These are phyloP conservation scores for Fusarium irregulare DNA, from an alignment of 2,329 filamentous ascomycete genomes.

Conservation along the genomic window DNA sequence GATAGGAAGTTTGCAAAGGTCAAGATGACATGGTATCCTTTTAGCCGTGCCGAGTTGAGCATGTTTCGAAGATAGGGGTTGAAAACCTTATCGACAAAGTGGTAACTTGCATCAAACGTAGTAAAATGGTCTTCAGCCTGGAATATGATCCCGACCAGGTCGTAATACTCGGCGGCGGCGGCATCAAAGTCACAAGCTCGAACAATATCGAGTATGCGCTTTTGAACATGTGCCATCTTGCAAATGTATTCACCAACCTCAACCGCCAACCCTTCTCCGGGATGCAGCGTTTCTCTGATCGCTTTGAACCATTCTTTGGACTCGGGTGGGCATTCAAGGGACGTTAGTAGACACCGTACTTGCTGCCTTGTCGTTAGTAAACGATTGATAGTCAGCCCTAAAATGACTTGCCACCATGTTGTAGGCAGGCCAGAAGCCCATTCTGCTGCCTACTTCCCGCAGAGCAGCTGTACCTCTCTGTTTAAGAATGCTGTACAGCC, in stretches of 20 bases:
- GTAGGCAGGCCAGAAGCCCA: constrained; percentile 54
- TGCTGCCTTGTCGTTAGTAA: constrained; percentile 47
- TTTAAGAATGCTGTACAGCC: constrained; percentile 53
- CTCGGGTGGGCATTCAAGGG: constrained; percentile 51
- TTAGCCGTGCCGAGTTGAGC: constrained; percentile 50
- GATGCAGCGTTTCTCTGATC: constrained; percentile 43
- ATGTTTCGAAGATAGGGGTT: constrained; percentile 51
- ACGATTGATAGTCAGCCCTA: not conserved
- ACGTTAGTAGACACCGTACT: constrained; percentile 51
- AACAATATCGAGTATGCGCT: constrained; percentile 46
- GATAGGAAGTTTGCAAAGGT: constrained; percentile 52
- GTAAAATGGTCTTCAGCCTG: constrained; percentile 43
- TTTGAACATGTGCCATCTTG: constrained; percentile 46
- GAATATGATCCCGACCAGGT: constrained; percentile 43
- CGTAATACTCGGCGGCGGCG: constrained; percentile 46
- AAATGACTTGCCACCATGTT: constrained; percentile 52
- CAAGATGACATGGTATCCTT: constrained; percentile 50
- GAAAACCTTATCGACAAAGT: constrained; percentile 16
- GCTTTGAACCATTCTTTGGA: constrained; percentile 51
- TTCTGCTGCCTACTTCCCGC: constrained; percentile 41
- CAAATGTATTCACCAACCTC: constrained; percentile 46
- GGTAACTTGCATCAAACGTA: constrained; percentile 25
- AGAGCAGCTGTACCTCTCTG: constrained; percentile 48
- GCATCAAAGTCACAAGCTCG: constrained; percentile 42
- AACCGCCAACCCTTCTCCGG: constrained; percentile 46